These are phyloP conservation scores for Vaccinium myrtillus DNA, from an alignment of 148 eudicot genomes.

Conservation along the genomic window DNA sequence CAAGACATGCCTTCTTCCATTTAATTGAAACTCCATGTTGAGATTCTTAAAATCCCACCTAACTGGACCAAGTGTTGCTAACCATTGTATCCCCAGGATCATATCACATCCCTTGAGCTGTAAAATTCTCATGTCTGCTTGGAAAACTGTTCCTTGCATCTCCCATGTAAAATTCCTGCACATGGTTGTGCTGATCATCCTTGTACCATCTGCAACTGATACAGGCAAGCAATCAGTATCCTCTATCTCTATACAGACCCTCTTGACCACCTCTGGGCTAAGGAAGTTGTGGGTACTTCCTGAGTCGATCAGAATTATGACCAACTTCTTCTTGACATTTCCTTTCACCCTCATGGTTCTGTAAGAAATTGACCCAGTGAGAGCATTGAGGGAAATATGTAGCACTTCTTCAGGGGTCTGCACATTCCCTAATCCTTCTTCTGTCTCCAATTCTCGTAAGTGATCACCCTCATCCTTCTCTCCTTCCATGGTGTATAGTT, in stretches of 20 bases:
- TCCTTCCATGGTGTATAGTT: not conserved
- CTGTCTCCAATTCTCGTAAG: not conserved
- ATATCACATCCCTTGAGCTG: not conserved
- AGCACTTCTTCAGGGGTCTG: not conserved
- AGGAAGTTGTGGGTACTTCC: not conserved
- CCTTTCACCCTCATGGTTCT: not conserved
- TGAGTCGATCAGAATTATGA: not conserved
- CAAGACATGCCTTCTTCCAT: no score
- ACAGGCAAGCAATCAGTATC: no score
- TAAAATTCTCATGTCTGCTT: not conserved
- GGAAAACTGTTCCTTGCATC: not conserved
- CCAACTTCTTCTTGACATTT: not conserved
- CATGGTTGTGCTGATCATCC: not conserved
- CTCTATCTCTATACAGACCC: not conserved
- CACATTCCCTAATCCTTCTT: not conserved
- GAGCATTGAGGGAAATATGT: not conserved
- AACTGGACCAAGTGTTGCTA: not conserved
- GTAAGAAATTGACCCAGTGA: not conserved
- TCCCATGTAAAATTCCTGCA: not conserved
- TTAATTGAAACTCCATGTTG: no score
- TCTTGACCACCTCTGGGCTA: not conserved
- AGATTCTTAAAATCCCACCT: not conserved
- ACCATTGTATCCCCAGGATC: not conserved
- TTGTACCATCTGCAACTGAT: not conserved
- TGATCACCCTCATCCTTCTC: not conserved